Percentiles rank a stretch among this genome's conserved stretches.
Conservation (phyloP, 192 early-diverging fungal species). For the Gryganskiella cystojenkinii region DNA sequence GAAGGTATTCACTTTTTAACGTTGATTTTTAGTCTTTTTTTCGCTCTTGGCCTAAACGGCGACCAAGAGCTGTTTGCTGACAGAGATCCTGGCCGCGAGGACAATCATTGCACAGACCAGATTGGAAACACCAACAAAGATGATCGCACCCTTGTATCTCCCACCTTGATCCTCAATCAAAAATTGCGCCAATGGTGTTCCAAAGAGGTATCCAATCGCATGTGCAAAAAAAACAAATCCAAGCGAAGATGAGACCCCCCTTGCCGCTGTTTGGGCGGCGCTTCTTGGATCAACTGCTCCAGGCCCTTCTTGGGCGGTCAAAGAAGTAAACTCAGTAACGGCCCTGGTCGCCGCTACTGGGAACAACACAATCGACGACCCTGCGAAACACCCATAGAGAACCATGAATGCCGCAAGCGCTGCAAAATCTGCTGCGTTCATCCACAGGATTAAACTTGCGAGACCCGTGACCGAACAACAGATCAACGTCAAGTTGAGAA, state of each 20-base stretch:
- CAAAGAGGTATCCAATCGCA: constrained; percentile 20
- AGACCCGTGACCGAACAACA: constrained; percentile 4
- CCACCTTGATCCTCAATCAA: constrained; percentile 7
- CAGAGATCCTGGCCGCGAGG: not conserved
- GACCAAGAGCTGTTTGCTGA: not conserved
- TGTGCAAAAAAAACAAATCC: constrained; percentile 39
- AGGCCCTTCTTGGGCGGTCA: too few relatives aligned
- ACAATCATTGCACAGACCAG: constrained; percentile 7
- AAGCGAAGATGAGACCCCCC: not conserved
- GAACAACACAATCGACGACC: constrained; percentile 20
- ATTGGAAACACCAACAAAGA: constrained; percentile 13
- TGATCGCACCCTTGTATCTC: constrained; percentile 8
- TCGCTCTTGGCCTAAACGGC: not conserved
- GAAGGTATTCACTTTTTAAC: too few relatives aligned
- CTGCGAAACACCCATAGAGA: constrained; percentile 17
- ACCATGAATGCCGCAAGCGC: constrained; percentile 12
- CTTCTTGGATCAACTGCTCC: too few relatives aligned
- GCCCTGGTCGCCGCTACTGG: constrained; percentile 14
- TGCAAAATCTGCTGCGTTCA: not conserved
- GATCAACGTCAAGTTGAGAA: constrained; percentile 10
- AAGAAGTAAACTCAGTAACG: too few relatives aligned
- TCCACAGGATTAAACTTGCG: constrained; percentile 3
- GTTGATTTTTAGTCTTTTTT: not conserved
- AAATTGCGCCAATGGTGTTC: constrained; percentile 15
- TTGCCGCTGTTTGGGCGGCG: too few relatives aligned